phyloP scores from a whole-genome alignment of 23 red algal genomes.

The Gracilaria gracilis region DNA sequence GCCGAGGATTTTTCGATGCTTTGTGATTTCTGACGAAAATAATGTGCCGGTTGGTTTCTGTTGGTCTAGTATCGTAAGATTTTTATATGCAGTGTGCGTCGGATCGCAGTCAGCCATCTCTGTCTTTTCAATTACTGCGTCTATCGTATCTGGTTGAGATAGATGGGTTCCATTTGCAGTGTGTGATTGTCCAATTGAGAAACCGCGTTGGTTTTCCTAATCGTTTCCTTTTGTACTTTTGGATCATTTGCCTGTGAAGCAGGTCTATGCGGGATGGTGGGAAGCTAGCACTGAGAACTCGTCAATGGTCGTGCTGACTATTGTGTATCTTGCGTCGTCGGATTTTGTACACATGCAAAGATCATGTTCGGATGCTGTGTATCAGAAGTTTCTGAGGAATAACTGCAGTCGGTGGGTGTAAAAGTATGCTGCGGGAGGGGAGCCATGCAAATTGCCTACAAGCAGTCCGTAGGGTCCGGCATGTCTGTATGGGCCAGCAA shows the following conservation, averaged over 20 bases:
- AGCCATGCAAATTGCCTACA: background rate
- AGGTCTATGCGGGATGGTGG: background rate
- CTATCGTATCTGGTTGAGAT: background rate
- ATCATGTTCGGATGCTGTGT: background rate
- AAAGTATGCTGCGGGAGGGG: background rate
- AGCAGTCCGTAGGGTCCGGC: background rate
- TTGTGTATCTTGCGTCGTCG: background rate
- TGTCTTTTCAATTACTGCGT: background rate
- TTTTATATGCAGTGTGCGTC: no score
- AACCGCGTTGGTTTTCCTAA: background rate
- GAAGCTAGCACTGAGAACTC: background rate
- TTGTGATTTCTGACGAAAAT: background rate
- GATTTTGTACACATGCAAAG: background rate
- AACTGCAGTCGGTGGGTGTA: no score
- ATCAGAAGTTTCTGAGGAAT: background rate
- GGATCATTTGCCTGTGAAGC: background rate
- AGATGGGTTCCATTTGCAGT: background rate
- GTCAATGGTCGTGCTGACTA: background rate
- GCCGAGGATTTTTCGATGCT: background rate
- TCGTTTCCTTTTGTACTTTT: slow-evolving; percentile 4
- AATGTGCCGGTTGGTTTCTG: background rate
- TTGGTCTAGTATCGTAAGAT: no score
- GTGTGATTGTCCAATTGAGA: no score
- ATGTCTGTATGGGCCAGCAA: background rate
- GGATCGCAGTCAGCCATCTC: background rate